Conservation (phyloP, 2,329 filamentous ascomycete species). For the Taxawa tesnikishii region DNA sequence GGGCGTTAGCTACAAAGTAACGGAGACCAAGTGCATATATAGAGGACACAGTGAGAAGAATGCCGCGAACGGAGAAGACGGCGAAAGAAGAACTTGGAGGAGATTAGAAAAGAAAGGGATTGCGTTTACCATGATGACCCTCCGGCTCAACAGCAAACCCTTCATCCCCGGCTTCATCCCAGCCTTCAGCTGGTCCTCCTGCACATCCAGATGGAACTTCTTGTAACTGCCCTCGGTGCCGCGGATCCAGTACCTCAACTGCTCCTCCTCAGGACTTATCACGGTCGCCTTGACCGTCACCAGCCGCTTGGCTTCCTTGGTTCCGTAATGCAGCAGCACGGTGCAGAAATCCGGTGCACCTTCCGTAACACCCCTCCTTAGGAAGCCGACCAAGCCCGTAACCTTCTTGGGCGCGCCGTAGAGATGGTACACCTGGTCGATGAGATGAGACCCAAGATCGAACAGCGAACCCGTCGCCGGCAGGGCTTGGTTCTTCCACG, state of each 20-base stretch:
- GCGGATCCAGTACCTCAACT: slow-evolving; percentile 66
- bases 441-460: slow-evolving; percentile 63
- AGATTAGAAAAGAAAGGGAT: too few relatives aligned
- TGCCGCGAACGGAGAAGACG: too few relatives aligned
- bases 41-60: too few relatives aligned
- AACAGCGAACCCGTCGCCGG: slow-evolving; percentile 58
- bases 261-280: slow-evolving; percentile 54
- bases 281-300: slow-evolving; percentile 59
- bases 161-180: slow-evolving; percentile 49
- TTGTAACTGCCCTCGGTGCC: slow-evolving; percentile 64
- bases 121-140: slow-evolving; percentile 43
- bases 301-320: slow-evolving; percentile 39
- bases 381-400: slow-evolving; percentile 55
- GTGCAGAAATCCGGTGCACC: slow-evolving; percentile 39
- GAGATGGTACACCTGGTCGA: slow-evolving; percentile 61
- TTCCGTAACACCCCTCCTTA: slow-evolving; percentile 48
- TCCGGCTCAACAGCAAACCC: slow-evolving; percentile 54
- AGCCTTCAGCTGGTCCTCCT: slow-evolving; percentile 60
- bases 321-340: slow-evolving; percentile 51
- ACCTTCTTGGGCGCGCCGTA: slow-evolving; percentile 58
- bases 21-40: too few relatives aligned
- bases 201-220: slow-evolving; percentile 58
- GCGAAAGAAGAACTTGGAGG: too few relatives aligned
- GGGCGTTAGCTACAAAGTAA: too few relatives aligned
- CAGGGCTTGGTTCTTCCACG: slow-evolving; percentile 57